These are phyloP conservation scores for Colletotrichum horii DNA, from an alignment of 2,329 filamentous ascomycete species.

Conservation along the genomic window DNA sequence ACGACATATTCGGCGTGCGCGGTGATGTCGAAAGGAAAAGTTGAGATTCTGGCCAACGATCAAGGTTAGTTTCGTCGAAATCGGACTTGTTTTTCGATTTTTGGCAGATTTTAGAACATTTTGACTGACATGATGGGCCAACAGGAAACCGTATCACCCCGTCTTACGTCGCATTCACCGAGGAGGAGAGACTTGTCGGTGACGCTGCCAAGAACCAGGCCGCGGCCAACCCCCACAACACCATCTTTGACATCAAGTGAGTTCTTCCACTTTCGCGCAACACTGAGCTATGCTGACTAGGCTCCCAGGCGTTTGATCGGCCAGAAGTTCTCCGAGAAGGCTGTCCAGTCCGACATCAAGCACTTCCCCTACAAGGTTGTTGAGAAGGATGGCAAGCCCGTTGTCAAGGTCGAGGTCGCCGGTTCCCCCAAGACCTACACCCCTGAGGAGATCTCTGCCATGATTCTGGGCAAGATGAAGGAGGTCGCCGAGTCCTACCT, in stretches of 20 bases:
- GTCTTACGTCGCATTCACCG: slow-evolving; percentile 95
- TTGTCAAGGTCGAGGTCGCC: slow-evolving; percentile 75
- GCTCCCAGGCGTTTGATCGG: slow-evolving; percentile 76
- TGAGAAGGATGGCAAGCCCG: slow-evolving; percentile 88
- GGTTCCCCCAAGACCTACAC: slow-evolving; percentile 75
- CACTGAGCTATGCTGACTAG: slow-evolving; percentile 23
- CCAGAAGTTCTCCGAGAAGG: slow-evolving; percentile 82
- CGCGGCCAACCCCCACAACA: slow-evolving; percentile 76
- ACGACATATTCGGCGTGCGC: slow-evolving; percentile 90
- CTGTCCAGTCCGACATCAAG: slow-evolving; percentile 93
- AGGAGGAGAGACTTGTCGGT: slow-evolving; percentile 95
- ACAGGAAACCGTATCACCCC: slow-evolving; percentile 90
- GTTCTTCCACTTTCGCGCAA: slow-evolving; percentile 29
- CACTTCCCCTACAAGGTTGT: slow-evolving; percentile 97
- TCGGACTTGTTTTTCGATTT: not conserved
- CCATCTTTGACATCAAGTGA: slow-evolving; percentile 85
- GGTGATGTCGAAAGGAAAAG: slow-evolving; percentile 95
- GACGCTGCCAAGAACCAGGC: slow-evolving; percentile 98
- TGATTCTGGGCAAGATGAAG: slow-evolving; percentile 87
- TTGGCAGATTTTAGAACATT: not conserved
- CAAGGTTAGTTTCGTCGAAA: slow-evolving; percentile 52
- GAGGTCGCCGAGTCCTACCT: slow-evolving; percentile 80
- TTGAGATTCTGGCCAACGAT: slow-evolving; percentile 95
- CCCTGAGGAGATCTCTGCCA: slow-evolving; percentile 80
- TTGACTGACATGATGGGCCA: not conserved